Evolutionary conservation across 768 basidiomycete species (phyloP), one percentile per base, ranked within the genome.

Genomic region (Mrakia blollopis): DNA sequence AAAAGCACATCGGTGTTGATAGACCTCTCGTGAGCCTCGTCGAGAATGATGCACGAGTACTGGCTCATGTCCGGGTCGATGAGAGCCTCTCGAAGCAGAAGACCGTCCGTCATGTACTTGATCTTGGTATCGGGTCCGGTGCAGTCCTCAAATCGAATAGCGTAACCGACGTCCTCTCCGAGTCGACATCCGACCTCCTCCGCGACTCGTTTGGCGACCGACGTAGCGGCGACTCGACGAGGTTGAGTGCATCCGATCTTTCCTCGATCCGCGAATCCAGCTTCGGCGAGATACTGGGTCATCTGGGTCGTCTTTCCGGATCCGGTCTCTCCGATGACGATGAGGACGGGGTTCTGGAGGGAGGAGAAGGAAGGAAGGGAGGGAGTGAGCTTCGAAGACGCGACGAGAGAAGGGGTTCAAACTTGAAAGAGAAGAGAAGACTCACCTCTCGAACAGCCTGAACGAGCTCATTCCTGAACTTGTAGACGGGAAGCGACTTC

Each of bases 61-160:
- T 89, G 88, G 78, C 90, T 92, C 83, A 94, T 91, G 78, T 97
- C 89, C 8, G 96, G 96, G 81, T 99, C 97, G 82, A 98, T 92
- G 73, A 99, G 86, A 79, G 91, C 93, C 86, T 99, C 97, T 85
- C 97, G 89, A 81, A 98, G 93, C 35, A 99, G 87, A 94, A 99
- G 98, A 86, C 97, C 97, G 82, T 98, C 97, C 81, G 97, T 99
- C 97, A 99, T 98, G 88, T 97, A 99, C 85, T 98, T 99, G 88
- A 99, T 99, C 82, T 92, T 90, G 4, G 97, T 98, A 85, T 99
- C 97, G 5, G 97, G 96, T 82, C 94, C 92, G 9, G 97, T 98
- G 84, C 96, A 94, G 84, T 99, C 97, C 85, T 99, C 97, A 83
- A 99, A 99, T 86, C 97, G 96, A 80, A 99, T 98, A 9, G 92